These are phyloP conservation scores for Avena atlantica DNA, from an alignment of 176 grass and related monocot species.

Conservation along the genomic window DNA sequence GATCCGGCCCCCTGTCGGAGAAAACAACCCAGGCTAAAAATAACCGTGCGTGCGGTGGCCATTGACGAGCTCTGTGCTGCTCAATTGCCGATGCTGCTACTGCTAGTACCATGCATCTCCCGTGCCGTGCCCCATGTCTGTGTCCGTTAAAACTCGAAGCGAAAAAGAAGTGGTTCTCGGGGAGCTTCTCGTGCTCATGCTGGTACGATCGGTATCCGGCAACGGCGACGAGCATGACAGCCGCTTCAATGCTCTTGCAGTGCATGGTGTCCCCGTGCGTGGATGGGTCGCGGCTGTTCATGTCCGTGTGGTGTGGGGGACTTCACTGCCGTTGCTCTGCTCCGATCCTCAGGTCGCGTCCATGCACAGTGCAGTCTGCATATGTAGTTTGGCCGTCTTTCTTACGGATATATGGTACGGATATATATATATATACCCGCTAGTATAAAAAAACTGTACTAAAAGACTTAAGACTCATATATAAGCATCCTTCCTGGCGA, in stretches of 20 bases:
- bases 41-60: constrained; percentile 10
- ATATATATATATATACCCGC: no score
- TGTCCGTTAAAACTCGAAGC: not conserved
- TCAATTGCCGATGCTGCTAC: not conserved
- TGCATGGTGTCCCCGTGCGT: not conserved
- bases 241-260: not conserved
- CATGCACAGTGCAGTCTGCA: not conserved
- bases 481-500: no score
- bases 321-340: not conserved
- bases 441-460: no score
- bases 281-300: not conserved
- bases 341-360: not conserved
- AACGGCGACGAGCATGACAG: not conserved
- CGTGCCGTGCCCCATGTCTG: not conserved
- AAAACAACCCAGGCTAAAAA: not conserved
- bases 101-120: not conserved
- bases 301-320: not conserved
- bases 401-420: no score
- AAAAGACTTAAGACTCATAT: no score
- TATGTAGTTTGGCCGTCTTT: not conserved
- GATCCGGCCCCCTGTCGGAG: not conserved
- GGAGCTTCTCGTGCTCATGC: not conserved
- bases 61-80: not conserved
- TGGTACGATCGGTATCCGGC: not conserved
- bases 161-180: not conserved